A percentile compares a stretch with the other conserved stretches of the same genome.
Evolutionary conservation across 306 rosid species (phyloP).

Genomic region (Casuarina cunninghamiana): DNA sequence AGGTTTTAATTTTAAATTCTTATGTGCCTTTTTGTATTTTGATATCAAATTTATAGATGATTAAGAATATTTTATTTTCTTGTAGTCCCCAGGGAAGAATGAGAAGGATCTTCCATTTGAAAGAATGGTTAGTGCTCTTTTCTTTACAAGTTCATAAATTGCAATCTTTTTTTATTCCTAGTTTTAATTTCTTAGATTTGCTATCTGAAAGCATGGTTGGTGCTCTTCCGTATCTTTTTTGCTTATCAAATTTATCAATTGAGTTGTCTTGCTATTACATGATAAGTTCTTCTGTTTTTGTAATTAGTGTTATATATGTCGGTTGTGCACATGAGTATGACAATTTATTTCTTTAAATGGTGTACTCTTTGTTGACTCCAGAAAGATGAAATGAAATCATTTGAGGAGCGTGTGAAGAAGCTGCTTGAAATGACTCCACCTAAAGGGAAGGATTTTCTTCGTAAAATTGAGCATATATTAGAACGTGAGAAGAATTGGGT

Average conservation of each 20-base stretch:
- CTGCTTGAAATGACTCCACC: conserved; percentile 92
- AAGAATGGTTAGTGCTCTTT: conserved; percentile 56
- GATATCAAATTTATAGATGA: conserved; percentile 20
- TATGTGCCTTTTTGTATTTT: neutral
- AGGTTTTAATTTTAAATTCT: conserved; percentile 2
- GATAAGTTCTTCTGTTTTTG: neutral
- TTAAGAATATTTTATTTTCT: conserved; percentile 30
- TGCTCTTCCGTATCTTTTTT: neutral
- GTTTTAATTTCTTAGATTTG: no score
- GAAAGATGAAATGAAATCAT: conserved; percentile 88
- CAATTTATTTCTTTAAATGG: conserved; percentile 1
- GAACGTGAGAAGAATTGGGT: conserved; percentile 98
- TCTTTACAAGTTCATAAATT: neutral
- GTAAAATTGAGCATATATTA: conserved; percentile 82
- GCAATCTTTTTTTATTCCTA: no score
- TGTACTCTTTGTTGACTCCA: conserved; percentile 31
- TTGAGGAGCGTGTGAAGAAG: conserved; percentile 81
- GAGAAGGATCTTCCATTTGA: conserved; percentile 91
- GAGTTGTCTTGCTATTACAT: neutral
- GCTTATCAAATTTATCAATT: neutral
- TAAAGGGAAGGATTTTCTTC: conserved; percentile 73
- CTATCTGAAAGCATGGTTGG: conserved; percentile 81
- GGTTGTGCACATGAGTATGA: neutral
- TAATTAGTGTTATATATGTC: no score
- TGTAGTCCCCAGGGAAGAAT: conserved; percentile 88